Conservation (phyloP, 2,329 filamentous ascomycete species). For the Epichloe gansuensis region DNA sequence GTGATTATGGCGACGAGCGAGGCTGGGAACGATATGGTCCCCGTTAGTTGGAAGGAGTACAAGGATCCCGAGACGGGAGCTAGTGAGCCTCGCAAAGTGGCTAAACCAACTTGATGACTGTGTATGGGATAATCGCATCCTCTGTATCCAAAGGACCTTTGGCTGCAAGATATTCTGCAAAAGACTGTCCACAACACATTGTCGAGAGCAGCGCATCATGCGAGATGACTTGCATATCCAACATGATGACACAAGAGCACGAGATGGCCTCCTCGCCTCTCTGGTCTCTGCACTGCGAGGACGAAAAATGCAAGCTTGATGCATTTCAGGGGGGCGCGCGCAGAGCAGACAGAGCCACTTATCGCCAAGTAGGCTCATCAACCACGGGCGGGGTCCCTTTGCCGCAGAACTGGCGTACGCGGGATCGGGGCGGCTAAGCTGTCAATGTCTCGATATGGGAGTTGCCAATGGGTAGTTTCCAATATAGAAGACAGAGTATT, state of each 20-base stretch:
- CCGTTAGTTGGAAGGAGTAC: constrained; percentile 92
- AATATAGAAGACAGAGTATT: too few species aligned
- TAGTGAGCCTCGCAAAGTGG: constrained; percentile 78
- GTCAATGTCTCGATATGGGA: neutral
- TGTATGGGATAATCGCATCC: too few species aligned
- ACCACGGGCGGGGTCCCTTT: neutral
- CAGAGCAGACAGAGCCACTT: neutral
- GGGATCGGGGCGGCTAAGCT: neutral
- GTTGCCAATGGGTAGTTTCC: too few species aligned
- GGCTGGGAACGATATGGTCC: constrained; percentile 79
- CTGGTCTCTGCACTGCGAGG: too few species aligned
- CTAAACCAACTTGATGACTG: constrained; percentile 63
- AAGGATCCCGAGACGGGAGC: constrained; percentile 66
- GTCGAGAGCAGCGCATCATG: neutral
- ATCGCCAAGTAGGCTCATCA: neutral
- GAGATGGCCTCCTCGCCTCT: neutral
- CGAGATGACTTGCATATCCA: neutral
- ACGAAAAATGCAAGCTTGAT: neutral
- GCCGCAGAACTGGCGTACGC: neutral
- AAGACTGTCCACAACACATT: neutral
- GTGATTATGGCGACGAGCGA: constrained; percentile 90
- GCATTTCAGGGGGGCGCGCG: too few species aligned
- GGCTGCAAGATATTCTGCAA: too few species aligned
- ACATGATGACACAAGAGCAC: neutral
- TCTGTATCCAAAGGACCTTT: too few species aligned